A percentile compares a stretch with the other conserved stretches of the same genome.
Evolutionary conservation across 768 basidiomycete genomes (phyloP).

Genomic region (Obba rivulosa): DNA sequence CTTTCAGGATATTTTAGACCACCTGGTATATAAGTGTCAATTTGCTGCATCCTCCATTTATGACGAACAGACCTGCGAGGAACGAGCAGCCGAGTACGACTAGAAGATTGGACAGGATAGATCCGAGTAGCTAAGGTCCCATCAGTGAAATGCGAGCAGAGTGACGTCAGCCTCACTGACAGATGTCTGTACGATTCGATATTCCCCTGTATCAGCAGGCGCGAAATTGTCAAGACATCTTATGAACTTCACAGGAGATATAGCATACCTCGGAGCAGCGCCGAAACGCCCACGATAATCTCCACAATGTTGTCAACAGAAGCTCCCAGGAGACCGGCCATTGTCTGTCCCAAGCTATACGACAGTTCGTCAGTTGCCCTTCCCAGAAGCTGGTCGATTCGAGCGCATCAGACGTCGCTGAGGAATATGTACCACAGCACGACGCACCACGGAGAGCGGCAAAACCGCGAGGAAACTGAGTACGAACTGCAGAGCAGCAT

Average conservation of each 20-base stretch:
- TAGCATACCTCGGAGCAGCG: conserved; percentile 61
- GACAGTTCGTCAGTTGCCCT: conserved; percentile 82
- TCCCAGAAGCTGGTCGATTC: conserved; percentile 52
- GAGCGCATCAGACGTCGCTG: background rate
- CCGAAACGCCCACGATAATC: conserved; percentile 85
- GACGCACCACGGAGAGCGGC: conserved; percentile 75
- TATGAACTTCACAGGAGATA: conserved; percentile 1
- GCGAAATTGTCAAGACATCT: background rate
- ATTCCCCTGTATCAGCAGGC: conserved; percentile 43
- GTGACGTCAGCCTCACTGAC: conserved; percentile 32
- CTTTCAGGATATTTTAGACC: conserved; percentile 64
- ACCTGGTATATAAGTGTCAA: conserved; percentile 37
- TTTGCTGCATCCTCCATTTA: no score
- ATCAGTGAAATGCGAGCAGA: no score
- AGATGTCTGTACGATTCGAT: conserved; percentile 89
- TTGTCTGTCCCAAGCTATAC: conserved; percentile 71
- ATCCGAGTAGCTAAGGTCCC: conserved; percentile 77
- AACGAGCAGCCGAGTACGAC: conserved; percentile 90
- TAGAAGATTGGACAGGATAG: conserved; percentile 85
- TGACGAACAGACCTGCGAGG: conserved; percentile 59
- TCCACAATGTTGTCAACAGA: conserved; percentile 83
- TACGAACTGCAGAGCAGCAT: conserved; percentile 65
- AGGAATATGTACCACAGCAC: background rate
- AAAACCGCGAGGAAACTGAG: conserved; percentile 82
- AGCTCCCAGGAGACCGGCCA: conserved; percentile 84